Percentiles rank a stretch among this genome's conserved stretches.
Conservation (phyloP, 306 rosid species). For the Glycyrrhiza uralensis region DNA sequence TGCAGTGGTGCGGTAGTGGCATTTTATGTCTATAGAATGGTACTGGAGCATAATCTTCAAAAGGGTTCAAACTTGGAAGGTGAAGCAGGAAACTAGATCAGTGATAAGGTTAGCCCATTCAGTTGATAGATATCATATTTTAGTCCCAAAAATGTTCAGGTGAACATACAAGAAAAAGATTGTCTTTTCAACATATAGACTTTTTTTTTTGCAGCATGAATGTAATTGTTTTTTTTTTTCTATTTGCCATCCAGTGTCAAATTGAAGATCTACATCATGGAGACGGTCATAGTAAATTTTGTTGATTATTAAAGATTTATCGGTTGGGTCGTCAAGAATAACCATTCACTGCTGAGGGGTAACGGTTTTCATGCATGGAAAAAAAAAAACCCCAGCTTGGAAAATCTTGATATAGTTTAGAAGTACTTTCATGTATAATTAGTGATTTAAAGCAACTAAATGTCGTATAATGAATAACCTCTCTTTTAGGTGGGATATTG, state of each 20-base stretch:
- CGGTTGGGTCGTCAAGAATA: neutral
- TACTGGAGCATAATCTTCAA: slow-evolving; percentile 39
- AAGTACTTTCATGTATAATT: slow-evolving; percentile 11
- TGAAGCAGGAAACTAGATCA: slow-evolving; percentile 41
- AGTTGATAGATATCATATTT: neutral
- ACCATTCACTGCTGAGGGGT: neutral
- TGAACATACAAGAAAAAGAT: neutral
- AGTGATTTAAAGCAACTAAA: neutral
- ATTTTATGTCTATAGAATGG: slow-evolving; percentile 61
- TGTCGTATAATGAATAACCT: slow-evolving; percentile 6
- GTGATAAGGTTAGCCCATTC: slow-evolving; percentile 39
- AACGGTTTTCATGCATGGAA: slow-evolving; percentile 21
- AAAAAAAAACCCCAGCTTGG: slow-evolving; percentile 3
- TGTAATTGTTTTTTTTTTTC: slow-evolving; percentile 13
- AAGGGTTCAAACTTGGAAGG: slow-evolving; percentile 44
- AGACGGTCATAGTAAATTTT: slow-evolving; percentile 2
- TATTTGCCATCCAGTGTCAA: slow-evolving; percentile 12
- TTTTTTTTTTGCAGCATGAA: neutral
- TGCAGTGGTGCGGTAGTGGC: slow-evolving; percentile 77
- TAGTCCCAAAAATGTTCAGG: neutral
- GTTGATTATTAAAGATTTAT: slow-evolving; percentile 18
- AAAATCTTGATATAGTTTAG: neutral
- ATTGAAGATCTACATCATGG: slow-evolving; percentile 8
- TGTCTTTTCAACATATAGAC: neutral
- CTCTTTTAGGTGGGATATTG: slow-evolving; percentile 6